Evolutionary conservation across 2,329 filamentous ascomycete species (phyloP), one percentile per base, ranked within the genome.

Genomic region (Helotiales sp.): DNA sequence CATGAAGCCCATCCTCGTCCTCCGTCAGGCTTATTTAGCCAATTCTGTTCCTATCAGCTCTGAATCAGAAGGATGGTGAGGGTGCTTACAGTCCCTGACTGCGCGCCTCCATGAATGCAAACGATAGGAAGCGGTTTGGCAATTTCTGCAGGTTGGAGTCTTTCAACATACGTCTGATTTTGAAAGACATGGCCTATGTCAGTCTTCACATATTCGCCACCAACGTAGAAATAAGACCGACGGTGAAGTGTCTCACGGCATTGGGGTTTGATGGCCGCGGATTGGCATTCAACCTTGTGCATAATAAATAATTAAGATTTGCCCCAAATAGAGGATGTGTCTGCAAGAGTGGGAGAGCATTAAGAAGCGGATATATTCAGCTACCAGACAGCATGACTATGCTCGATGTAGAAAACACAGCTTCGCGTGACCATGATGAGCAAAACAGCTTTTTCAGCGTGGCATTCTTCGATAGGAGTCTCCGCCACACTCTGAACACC

Each of bases 151-250:
- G 79, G 77, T 6, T 64, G 62, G 15, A 82, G 71, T 55, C 73
- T 73, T 70, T 83, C 81, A 27, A 82, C 78, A 62, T 83, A 83
- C 73, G 83, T 80, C 70, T 83, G 81, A 53, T 75, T 58, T 7
- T 55, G 13, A 30, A 63, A 63, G 0, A 66, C 6, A 31, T 56
- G 42, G 2, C 61, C 60, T 10, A 27, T 25, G 2, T 34, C 33
- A 13, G 46, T 53, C 12, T 62, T 58, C n/a, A 62, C 31, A 50
- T 68, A 70, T 5, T 59, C 38, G 9, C 68, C 66, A 15, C 69
- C 67, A 31, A 66, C 52, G 44, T 69, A 68, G 55, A 68, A 70
- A 40, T 65, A 68, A 4, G 52, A 54, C 2, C 52, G 38, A 10
- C 19, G 29, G 12, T 47, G 29, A 5, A 22, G 19, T 30, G 40